Conservation (phyloP, 2,329 filamentous ascomycete genomes). For the Elsinoe australis region DNA sequence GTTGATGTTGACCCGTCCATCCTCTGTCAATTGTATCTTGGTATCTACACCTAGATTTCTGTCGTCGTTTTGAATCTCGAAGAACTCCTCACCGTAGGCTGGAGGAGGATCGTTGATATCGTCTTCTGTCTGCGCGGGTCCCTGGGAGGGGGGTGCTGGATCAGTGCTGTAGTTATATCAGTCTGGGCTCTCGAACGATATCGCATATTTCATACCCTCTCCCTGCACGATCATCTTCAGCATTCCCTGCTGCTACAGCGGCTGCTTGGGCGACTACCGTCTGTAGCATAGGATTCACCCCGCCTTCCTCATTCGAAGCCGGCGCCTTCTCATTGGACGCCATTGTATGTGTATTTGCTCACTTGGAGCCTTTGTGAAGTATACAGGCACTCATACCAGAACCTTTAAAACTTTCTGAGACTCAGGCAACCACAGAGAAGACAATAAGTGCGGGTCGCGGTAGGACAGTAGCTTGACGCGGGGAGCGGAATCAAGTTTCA, state of each 20-base stretch:
- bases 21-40: conserved; percentile 42
- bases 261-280: conserved; percentile 18
- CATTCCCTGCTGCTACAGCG: conserved; percentile 16
- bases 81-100: conserved; percentile 34
- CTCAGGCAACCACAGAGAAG: not conserved
- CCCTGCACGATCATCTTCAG: not conserved
- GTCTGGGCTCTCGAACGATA: too few species aligned
- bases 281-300: conserved; percentile 13
- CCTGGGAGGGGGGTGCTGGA: conserved; percentile 2
- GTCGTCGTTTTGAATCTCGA: conserved; percentile 32
- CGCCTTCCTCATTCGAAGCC: conserved; percentile 2
- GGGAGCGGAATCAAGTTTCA: conserved; percentile 8
- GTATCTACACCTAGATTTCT: conserved; percentile 31
- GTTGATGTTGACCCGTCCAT: conserved; percentile 72
- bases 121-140: conserved; percentile 11
- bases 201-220: too few species aligned
- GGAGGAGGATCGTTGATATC: conserved; percentile 30
- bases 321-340: not conserved
- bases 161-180: conserved; percentile 4
- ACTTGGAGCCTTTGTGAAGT: not conserved
- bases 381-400: not conserved
- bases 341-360: conserved; percentile 12
- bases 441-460: not conserved
- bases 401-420: too few species aligned
- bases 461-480: not conserved